These are phyloP conservation scores for Penicillium cinerascens DNA, from an alignment of 495 filamentous ascomycete genomes.

Conservation along the genomic window DNA sequence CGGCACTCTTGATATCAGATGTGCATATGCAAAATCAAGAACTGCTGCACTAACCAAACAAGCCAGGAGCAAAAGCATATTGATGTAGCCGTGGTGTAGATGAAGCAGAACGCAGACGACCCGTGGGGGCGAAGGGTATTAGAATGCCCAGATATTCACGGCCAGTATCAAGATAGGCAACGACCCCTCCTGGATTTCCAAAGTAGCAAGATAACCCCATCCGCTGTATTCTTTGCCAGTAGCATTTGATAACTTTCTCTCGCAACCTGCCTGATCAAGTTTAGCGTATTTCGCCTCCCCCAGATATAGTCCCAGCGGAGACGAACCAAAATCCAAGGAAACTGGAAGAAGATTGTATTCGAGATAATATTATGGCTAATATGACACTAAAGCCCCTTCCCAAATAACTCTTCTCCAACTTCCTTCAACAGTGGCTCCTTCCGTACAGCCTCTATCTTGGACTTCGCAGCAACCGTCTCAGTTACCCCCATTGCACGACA, in stretches of 20 bases:
- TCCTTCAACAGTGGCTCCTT: constrained; percentile 58
- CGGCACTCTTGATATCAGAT: too few species aligned
- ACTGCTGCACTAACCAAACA: too few species aligned
- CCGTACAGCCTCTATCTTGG: constrained; percentile 42
- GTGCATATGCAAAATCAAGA: too few species aligned
- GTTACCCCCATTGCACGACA: constrained; percentile 66
- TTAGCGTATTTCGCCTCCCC: background rate
- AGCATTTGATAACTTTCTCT: background rate
- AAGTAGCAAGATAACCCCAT: background rate
- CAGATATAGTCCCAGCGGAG: background rate
- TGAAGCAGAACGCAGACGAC: too few species aligned
- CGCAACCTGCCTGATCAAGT: background rate
- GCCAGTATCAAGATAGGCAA: too few species aligned
- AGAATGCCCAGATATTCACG: too few species aligned
- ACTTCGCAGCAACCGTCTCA: constrained; percentile 55
- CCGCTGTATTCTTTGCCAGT: too few species aligned
- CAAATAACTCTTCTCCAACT: constrained; percentile 49
- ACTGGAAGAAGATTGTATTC: background rate
- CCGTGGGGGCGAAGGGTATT: too few species aligned
- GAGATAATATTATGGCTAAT: background rate
- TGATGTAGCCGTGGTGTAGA: too few species aligned
- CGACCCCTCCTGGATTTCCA: too few species aligned
- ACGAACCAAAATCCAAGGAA: background rate
- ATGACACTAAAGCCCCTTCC: constrained; percentile 29
- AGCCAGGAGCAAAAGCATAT: too few species aligned